Conservation (phyloP, 108 stramenopile species). For the Phaeodactylum tricornutum region DNA sequence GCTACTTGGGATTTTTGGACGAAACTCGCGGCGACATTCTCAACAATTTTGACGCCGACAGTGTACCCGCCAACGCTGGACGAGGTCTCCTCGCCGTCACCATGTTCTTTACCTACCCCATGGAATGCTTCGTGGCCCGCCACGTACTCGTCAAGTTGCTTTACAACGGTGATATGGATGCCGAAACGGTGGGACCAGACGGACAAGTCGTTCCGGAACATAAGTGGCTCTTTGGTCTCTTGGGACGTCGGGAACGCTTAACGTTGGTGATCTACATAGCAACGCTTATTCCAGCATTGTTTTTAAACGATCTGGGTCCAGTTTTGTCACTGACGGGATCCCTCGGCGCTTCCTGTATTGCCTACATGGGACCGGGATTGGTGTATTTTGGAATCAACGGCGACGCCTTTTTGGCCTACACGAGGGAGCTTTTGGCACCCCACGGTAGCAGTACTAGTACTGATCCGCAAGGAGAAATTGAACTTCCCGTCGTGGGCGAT, state of each 20-base stretch:
- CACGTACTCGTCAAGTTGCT: conserved; percentile 62
- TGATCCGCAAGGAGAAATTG: conserved; percentile 13
- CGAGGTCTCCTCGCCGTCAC: conserved; percentile 62
- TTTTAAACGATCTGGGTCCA: conserved; percentile 69
- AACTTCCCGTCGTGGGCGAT: conserved; percentile 62
- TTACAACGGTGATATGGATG: conserved; percentile 68
- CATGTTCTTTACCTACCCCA: conserved; percentile 78
- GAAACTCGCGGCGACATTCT: conserved; percentile 70
- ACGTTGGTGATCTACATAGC: conserved; percentile 50
- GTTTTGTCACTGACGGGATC: conserved; percentile 72
- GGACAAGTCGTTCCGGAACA: conserved; percentile 15
- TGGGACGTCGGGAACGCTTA: conserved; percentile 37
- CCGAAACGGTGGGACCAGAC: conserved; percentile 8
- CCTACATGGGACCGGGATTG: conserved; percentile 68
- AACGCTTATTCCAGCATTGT: conserved; percentile 57
- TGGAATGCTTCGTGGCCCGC: conserved; percentile 59
- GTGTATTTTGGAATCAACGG: conserved; percentile 72
- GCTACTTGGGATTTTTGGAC: conserved; percentile 72
- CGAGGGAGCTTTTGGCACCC: conserved; percentile 6
- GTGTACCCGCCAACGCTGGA: conserved; percentile 40
- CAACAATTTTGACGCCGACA: conserved; percentile 59
- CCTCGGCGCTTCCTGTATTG: conserved; percentile 54
- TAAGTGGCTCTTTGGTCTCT: conserved; percentile 22
- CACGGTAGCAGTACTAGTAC: conserved; percentile 6
- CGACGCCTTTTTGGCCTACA: conserved; percentile 38